Evolutionary conservation across 805 yeast species (phyloP), one percentile per base, ranked within the genome.

Genomic region (Lipomyces mesembrius): DNA sequence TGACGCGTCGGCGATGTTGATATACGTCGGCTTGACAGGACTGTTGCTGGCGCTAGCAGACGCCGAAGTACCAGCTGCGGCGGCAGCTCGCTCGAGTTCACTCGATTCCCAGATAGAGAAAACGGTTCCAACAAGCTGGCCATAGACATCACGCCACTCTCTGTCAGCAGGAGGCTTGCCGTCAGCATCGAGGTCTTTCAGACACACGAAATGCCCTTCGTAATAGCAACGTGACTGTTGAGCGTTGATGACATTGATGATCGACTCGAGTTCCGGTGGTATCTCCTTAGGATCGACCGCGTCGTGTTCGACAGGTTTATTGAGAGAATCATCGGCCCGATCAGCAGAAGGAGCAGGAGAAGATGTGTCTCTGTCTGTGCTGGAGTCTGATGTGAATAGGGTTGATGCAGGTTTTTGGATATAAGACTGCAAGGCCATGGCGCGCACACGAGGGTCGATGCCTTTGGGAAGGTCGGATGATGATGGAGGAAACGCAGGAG

Each of bases 111-210:
- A 95, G 69, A 91, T 85, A 0, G 98, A 96, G 68, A 95, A 80
- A 74, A 94, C 97, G 66, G 91, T 91, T 25, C 99, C 99, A 3
- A 91, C 87, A 54, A 95, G 81, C 17, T 91, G 91, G 56, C 97
- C 98, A 77, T 90, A 95, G 29, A 93, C 97, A 79, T 95, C 97
- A 63, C 84, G 83, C 99, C 99, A 95, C 73, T 84, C 83, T 57
- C 98, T 82, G 60, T 88, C 90, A 0, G 89, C 87, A 3, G 80
- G 77, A 0, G 97, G 93, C 64, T 88, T 84, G 8, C 99, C 99
- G 72, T 94, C 97, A 32, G 90, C 85, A 62, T 74, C 78, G 58
- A 80, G 74, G 76, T 78, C 77, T 72, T 76, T 72, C 14, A 81
- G 75, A 17, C 81, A 67, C 80, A 80, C 79, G 74, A 81, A 83